Percentiles rank a stretch among this genome's conserved stretches.
These are phyloP conservation scores for Stylosanthes scabra DNA, from an alignment of 331 rosid genomes.

Conservation along the genomic window DNA sequence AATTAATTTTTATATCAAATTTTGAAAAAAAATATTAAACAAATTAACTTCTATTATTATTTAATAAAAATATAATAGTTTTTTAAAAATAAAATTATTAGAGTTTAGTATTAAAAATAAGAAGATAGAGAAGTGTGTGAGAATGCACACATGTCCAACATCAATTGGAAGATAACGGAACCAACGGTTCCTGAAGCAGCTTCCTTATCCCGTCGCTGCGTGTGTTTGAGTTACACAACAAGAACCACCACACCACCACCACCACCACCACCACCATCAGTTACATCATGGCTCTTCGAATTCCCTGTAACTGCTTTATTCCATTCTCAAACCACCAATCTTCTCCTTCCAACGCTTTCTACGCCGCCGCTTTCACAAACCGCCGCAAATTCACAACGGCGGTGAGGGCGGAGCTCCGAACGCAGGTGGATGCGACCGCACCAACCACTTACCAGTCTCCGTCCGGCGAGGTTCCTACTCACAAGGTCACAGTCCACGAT, in stretches of 20 bases:
- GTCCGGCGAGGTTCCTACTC: constrained; percentile 54
- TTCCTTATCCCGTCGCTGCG: too few species aligned
- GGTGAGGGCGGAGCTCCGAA: constrained; percentile 65
- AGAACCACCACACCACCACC: background rate
- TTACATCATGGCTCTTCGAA: constrained; percentile 58
- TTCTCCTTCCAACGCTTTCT: background rate
- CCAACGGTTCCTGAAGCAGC: too few species aligned
- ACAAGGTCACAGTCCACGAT: constrained; percentile 91
- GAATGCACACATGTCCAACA: too few species aligned
- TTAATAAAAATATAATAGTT: too few species aligned
- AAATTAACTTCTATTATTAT: too few species aligned
- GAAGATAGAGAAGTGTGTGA: too few species aligned
- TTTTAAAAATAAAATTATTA: too few species aligned
- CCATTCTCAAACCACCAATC: constrained; percentile 37
- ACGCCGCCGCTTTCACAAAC: constrained; percentile 32
- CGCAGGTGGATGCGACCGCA: constrained; percentile 44
- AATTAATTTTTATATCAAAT: too few species aligned
- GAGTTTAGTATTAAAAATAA: too few species aligned
- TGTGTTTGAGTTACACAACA: background rate
- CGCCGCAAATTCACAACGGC: constrained; percentile 51
- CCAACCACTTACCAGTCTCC: constrained; percentile 39
- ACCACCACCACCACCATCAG: background rate
- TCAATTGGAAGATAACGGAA: too few species aligned
- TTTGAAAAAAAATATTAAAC: too few species aligned
- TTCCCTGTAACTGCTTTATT: constrained; percentile 56